Evolutionary conservation across 441 rosid genomes (phyloP).

Genomic region (Metrosideros polymorpha): DNA sequence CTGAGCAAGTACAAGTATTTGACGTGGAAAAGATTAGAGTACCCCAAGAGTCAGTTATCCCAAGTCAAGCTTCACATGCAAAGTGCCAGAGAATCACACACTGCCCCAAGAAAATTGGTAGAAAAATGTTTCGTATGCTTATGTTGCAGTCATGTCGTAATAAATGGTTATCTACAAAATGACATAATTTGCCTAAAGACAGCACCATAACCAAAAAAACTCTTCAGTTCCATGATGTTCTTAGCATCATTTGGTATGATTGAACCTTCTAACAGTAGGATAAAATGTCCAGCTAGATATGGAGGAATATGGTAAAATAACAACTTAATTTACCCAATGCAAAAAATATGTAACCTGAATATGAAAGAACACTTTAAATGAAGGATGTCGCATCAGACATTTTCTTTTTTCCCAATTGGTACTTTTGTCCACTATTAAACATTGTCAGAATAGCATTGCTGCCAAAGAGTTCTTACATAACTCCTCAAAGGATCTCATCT

Average conservation of each 20-base stretch:
- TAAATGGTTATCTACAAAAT: background rate
- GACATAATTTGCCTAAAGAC: background rate
- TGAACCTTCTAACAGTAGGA: background rate
- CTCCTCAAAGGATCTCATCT: constrained; percentile 64
- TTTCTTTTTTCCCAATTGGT: background rate
- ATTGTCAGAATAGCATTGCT: constrained; percentile 44
- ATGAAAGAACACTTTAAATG: background rate
- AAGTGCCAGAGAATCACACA: background rate
- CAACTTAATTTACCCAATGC: background rate
- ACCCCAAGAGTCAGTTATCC: background rate
- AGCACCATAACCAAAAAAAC: background rate
- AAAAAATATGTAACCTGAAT: background rate
- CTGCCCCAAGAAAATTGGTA: background rate
- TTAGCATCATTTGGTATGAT: background rate
- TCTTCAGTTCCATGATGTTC: background rate
- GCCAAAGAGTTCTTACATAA: constrained; percentile 45
- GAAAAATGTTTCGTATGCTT: background rate
- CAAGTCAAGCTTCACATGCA: background rate
- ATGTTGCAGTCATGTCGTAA: background rate
- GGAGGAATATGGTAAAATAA: background rate
- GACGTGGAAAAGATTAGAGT: background rate
- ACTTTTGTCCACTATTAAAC: background rate
- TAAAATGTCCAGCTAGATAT: background rate
- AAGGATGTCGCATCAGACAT: background rate
- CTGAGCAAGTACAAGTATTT: background rate